Evolutionary conservation across 495 filamentous ascomycete genomes (phyloP).

Genomic region (Coniosporium apollinis): DNA sequence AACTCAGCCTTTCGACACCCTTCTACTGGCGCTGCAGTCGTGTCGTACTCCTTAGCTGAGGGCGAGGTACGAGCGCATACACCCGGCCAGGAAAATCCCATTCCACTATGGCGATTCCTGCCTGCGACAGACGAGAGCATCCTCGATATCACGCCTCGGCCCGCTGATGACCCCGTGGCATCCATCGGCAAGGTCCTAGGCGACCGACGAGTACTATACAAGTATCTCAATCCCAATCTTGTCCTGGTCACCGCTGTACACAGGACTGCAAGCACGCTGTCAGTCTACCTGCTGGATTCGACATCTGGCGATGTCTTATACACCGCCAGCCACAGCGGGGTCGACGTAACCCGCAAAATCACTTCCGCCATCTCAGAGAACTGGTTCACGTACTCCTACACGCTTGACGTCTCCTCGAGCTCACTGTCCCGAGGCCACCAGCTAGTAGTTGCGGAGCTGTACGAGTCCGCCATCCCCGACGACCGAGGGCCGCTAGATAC

Average conservation of each 20-base stretch:
- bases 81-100: conserved; percentile 1
- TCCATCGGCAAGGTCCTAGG: conserved; percentile 90
- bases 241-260: conserved; percentile 58
- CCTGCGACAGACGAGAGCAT: conserved; percentile 51
- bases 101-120: conserved; percentile 51
- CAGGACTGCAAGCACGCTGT: conserved; percentile 36
- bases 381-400: conserved; percentile 85
- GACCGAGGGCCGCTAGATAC: conserved; percentile 66
- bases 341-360: conserved; percentile 62
- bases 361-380: conserved; percentile 73
- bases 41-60: conserved; percentile 16
- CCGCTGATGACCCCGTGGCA: conserved; percentile 70
- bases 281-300: conserved; percentile 72
- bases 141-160: conserved; percentile 44
- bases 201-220: conserved; percentile 85
- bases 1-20: too few relatives aligned
- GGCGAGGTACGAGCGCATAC: conserved; percentile 15
- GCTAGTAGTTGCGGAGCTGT: conserved; percentile 73
- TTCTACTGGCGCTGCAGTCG: neutral
- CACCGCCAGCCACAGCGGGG: conserved; percentile 47
- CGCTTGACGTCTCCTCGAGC: conserved; percentile 25
- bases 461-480: conserved; percentile 68
- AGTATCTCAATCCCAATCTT: conserved; percentile 85
- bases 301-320: conserved; percentile 68
- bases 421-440: conserved; percentile 67